These are phyloP conservation scores for Hanseniaspora occidentalis DNA, from an alignment of 805 yeast species.

Conservation along the genomic window DNA sequence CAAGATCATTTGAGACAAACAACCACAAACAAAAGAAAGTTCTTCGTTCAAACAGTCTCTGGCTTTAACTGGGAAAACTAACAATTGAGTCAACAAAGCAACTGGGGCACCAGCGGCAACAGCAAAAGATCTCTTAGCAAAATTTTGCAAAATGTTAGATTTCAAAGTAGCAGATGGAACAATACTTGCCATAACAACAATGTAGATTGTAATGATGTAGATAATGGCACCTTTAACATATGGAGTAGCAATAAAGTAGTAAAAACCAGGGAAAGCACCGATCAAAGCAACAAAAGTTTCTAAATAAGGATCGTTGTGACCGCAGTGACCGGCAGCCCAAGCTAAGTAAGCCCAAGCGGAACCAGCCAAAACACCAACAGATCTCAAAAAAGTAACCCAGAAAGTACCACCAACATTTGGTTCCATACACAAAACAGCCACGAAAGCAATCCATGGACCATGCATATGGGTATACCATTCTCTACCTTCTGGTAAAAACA, in stretches of 20 bases:
- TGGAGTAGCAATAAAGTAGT: conserved; percentile 32
- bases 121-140: conserved; percentile 38
- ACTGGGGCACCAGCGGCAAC: conserved; percentile 38
- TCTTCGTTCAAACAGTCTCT: conserved; percentile 32
- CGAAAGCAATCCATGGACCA: conserved; percentile 45
- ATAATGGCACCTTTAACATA: conserved; percentile 40
- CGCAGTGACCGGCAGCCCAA: conserved; percentile 30
- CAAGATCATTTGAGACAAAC: conserved; percentile 28
- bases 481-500: conserved; percentile 34
- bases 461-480: conserved; percentile 36
- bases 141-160: conserved; percentile 31
- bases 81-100: conserved; percentile 33
- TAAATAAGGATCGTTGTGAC: conserved; percentile 29
- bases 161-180: conserved; percentile 26
- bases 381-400: conserved; percentile 34
- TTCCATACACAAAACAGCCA: conserved; percentile 36
- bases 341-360: conserved; percentile 38
- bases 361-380: conserved; percentile 35
- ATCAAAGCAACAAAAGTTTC: conserved; percentile 31
- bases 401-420: conserved; percentile 40
- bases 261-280: conserved; percentile 36
- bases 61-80: conserved; percentile 36
- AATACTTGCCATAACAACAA: conserved; percentile 34
- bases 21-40: conserved; percentile 28
- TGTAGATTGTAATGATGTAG: conserved; percentile 33